Base-by-base conservation (phyloP, 306 rosid genomes). In the Pyrus pyrifolia region DNA sequence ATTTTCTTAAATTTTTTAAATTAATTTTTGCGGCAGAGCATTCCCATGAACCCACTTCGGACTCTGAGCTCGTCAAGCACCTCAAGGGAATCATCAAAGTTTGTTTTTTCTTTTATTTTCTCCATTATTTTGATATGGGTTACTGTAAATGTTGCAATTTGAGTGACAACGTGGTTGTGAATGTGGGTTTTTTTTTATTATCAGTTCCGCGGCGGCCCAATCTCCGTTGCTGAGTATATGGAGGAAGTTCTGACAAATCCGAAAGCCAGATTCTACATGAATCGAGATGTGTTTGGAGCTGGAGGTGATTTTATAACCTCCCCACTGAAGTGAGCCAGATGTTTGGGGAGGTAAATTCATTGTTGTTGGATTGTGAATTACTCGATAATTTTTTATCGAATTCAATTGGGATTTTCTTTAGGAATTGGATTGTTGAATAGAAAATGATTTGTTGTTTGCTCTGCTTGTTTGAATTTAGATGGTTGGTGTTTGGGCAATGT, bases 131-230 rank as follows among this genome's bases (percentile, higher is more conserved):
- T 14, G 1, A 10, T 58, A 1, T 17, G n/a, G 21, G 38, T 35
- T 23, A 18, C 57, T 22, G 29, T 42, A 5, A 11, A 14, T 42
- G 57, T 23, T 38, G 53, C 12, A 4, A 40, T 58, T 10, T 1
- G 40, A 35, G 27, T 53, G 75, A 33, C 30, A 18, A 15, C 44
- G 46, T 35, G 65, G 55, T 51, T 55, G 55, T 77, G n/a, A 33
- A 70, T 71, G 66, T 72, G 73, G 5, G 29, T 31, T 25, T 55
- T 84, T 71, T 71, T 64, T 23, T 23, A 23, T 23, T n/a, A 3
- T 64, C 86, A 95, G 99, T 95, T 92, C 82, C 97, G 99, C 30
- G 99, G 99, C 55, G 99, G 99, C 30, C 99, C 97, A 79, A 95
- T 95, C 64, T 90, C 97, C 4, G 59, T 95, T 67, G 99, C 97